Base-by-base conservation (phyloP, 495 filamentous ascomycete genomes). In the Aspergillus haitiensis region DNA sequence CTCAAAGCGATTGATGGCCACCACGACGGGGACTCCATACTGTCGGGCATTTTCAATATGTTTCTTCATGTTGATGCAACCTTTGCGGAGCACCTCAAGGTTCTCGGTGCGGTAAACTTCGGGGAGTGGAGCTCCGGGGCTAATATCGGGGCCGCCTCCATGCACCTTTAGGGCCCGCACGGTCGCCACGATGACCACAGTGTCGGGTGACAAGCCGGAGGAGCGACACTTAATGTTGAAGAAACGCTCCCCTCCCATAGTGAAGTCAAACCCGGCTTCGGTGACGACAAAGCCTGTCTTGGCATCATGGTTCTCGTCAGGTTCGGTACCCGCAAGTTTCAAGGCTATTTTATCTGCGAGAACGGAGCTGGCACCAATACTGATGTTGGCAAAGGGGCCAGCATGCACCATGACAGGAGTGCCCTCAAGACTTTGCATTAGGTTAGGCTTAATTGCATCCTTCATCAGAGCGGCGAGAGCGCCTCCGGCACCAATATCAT, bases 151-250 rank as follows among this genome's bases (percentile, higher is more conserved):
- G 37, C 93, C 94, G 32, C 93, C 94, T 60, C 94, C 94, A 68
- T 98, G 94, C 13, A 97, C 92, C 81, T 98, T 98, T 52, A 98
- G 79, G 3, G 94, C 94, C 63, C 94, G 88, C 46, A 98, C 90
- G 3, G 94, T 98, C 49, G 94, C 93, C 27, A 98, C 94, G 55
- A 98, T 87, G 37, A 98, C 90, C 13, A 97, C 93, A 4, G 90
- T 88, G 68, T 98, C 94, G 7, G 94, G 94, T 1, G 89, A 86
- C 40, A 98, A 82, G 16, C 94, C 94, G 13, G 92, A 96, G 34
- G 91, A 91, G 47, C 94, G 88, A 79, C 94, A 98, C 82, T 98
- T 98, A 78, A 98, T 98, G 77, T 98, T 97, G 86, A 98, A 97
- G 82, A 98, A 98, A 33, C 94, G 88, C 82, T 98, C 94, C 53